phyloP scores from a whole-genome alignment of 2,329 filamentous ascomycete genomes.

The Corynespora cassiicola region DNA sequence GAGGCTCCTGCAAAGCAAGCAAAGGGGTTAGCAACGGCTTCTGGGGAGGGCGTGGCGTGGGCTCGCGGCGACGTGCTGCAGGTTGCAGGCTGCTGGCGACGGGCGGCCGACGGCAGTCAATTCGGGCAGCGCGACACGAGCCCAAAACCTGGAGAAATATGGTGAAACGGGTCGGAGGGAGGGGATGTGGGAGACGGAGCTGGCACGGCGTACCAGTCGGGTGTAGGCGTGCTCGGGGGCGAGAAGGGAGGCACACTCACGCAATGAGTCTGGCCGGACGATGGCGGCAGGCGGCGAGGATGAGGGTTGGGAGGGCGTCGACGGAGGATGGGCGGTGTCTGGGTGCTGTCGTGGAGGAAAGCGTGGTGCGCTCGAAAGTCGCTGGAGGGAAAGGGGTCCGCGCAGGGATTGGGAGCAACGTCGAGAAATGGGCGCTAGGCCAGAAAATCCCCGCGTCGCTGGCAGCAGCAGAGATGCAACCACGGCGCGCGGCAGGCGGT shows the following conservation, averaged over 20 bases:
- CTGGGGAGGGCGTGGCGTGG: no score
- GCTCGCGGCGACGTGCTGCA: constrained; percentile 20
- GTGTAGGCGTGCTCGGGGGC: constrained; percentile 41
- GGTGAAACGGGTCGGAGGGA: constrained; percentile 31
- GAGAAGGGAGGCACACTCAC: constrained; percentile 41
- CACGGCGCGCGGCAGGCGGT: constrained; percentile 17
- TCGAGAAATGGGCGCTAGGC: constrained; percentile 39
- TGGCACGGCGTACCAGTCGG: constrained; percentile 47
- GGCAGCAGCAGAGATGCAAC: no score
- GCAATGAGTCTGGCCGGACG: constrained; percentile 35
- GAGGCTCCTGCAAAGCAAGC: constrained; percentile 35
- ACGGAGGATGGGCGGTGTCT: constrained; percentile 39
- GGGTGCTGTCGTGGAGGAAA: constrained; percentile 42
- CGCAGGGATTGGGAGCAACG: constrained; percentile 44
- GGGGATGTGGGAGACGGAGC: no score
- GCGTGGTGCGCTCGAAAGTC: constrained; percentile 39
- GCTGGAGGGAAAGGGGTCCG: constrained; percentile 46
- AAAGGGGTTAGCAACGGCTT: constrained; percentile 27
- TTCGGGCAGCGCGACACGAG: constrained; percentile 40
- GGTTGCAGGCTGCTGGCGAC: constrained; percentile 23
- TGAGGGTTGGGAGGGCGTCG: constrained; percentile 33
- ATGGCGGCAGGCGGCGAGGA: constrained; percentile 25
- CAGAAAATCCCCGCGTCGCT: constrained; percentile 33
- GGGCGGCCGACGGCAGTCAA: constrained; percentile 35
- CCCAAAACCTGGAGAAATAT: constrained; percentile 41